phyloP scores from a whole-genome alignment of 768 basidiomycete genomes.

The Pleurotus tuoliensis region DNA sequence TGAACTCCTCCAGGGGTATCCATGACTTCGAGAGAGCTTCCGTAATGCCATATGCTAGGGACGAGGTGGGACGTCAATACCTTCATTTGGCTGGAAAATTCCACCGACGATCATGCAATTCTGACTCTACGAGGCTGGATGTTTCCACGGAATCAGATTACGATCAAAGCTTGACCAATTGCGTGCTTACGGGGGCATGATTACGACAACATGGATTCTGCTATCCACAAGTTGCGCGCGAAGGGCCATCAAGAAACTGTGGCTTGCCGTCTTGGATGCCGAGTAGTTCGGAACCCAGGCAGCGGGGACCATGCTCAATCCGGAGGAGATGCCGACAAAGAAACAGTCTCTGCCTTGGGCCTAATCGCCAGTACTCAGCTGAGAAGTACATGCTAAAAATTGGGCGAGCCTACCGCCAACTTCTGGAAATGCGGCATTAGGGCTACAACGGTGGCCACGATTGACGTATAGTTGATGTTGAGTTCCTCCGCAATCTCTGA shows the following conservation, averaged over 20 bases:
- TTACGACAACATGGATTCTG: conserved; percentile 50
- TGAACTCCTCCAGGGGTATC: conserved; percentile 51
- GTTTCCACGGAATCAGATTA: too few relatives aligned
- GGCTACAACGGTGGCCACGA: conserved; percentile 41
- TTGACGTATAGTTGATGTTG: conserved; percentile 49
- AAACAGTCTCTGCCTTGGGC: conserved; percentile 41
- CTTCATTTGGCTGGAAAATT: not conserved
- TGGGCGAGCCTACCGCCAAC: conserved; percentile 34
- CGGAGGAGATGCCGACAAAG: conserved; percentile 50
- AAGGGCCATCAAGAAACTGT: conserved; percentile 48
- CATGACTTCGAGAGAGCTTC: conserved; percentile 44
- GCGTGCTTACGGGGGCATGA: conserved; percentile 42
- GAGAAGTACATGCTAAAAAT: not conserved
- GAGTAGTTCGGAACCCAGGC: conserved; percentile 45
- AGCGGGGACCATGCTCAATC: conserved; percentile 40
- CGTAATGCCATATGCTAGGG: conserved; percentile 48
- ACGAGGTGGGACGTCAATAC: not conserved
- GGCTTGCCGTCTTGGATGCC: conserved; percentile 52
- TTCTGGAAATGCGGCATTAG: conserved; percentile 53
- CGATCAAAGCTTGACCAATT: too few relatives aligned
- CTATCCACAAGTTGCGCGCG: conserved; percentile 42
- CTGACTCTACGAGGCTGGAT: conserved; percentile 46
- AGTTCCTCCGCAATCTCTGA: conserved; percentile 43
- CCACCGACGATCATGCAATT: conserved; percentile 52
- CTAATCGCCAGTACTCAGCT: conserved; percentile 18